Evolutionary conservation across 1,284 basidiomycete genomes (phyloP).

Genomic region (Cutaneotrichosporon arboriforme): DNA sequence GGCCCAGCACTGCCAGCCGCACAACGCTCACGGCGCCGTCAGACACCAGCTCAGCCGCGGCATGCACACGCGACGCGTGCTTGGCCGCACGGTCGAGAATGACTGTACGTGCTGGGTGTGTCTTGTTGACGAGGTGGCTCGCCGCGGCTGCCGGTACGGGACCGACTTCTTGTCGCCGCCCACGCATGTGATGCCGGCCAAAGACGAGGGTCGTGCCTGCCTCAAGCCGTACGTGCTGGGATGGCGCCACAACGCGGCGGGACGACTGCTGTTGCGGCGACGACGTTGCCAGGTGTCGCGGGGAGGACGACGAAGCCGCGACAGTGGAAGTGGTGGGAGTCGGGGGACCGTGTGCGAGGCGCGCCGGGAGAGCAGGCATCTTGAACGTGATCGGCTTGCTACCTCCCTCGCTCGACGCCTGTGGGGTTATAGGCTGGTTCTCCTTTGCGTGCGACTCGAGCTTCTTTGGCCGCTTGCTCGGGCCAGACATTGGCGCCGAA

Average conservation of each 20-base stretch:
- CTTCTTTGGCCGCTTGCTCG: conserved; percentile 7
- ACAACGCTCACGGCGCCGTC: conserved; percentile 6
- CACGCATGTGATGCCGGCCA: conserved; percentile 31
- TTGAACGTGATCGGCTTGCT: conserved; percentile 14
- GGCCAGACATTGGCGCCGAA: not conserved
- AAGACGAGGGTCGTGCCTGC: conserved; percentile 30
- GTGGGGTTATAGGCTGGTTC: conserved; percentile 16
- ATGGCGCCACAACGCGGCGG: not conserved
- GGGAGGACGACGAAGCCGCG: conserved; percentile 39
- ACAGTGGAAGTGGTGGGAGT: conserved; percentile 43
- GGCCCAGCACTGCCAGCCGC: conserved; percentile 41
- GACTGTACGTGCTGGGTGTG: conserved; percentile 22
- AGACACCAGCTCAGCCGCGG: conserved; percentile 30
- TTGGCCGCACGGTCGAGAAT: conserved; percentile 36
- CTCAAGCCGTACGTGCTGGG: conserved; percentile 16
- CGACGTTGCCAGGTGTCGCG: conserved; percentile 15
- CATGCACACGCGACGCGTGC: conserved; percentile 43
- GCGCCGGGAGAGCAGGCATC: conserved; percentile 15
- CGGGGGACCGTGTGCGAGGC: conserved; percentile 16
- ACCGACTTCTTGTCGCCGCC: conserved; percentile 1
- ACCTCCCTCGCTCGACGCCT: conserved; percentile 19
- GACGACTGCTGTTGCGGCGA: conserved; percentile 10
- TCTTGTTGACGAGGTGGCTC: conserved; percentile 6
- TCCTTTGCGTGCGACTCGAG: not conserved
- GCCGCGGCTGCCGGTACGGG: conserved; percentile 1